Evolutionary conservation across 2,329 filamentous ascomycete genomes (phyloP).

Genomic region (Fusarium sterilihyphosum): DNA sequence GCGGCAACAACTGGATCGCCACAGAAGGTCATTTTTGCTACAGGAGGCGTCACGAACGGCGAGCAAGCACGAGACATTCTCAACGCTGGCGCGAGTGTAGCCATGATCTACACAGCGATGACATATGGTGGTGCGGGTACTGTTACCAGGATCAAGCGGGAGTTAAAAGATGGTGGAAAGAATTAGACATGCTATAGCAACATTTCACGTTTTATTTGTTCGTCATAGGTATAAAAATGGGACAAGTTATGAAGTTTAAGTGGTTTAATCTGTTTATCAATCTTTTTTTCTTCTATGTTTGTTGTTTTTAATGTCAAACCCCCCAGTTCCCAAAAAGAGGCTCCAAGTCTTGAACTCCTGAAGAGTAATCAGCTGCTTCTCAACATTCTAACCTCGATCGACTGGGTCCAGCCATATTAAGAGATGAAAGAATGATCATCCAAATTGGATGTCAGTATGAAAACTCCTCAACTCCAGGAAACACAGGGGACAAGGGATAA

Average conservation of each 20-base stretch:
- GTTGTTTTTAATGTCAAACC: neutral
- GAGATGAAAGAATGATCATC: neutral
- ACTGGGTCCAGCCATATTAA: neutral
- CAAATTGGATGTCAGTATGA: neutral
- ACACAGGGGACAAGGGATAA: neutral
- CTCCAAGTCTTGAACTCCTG: neutral
- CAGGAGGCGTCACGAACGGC: constrained; percentile 91
- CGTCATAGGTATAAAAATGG: constrained; percentile 11
- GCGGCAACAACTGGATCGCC: constrained; percentile 46
- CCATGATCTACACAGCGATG: constrained; percentile 87
- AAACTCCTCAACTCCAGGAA: neutral
- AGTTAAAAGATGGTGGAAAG: constrained; percentile 61
- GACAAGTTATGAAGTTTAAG: neutral
- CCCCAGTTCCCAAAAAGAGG: neutral
- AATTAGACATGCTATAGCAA: constrained; percentile 35
- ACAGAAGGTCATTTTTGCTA: constrained; percentile 89
- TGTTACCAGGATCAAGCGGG: constrained; percentile 70
- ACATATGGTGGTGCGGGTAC: constrained; percentile 73
- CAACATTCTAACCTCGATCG: neutral
- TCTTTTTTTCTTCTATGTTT: neutral
- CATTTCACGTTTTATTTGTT: constrained; percentile 37
- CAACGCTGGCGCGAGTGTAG: constrained; percentile 88
- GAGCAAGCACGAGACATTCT: constrained; percentile 83
- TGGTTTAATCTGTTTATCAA: neutral
- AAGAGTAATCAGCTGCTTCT: neutral